phyloP scores from a whole-genome alignment of 2,329 filamentous ascomycete genomes.

The Gaeumannomyces tritici region DNA sequence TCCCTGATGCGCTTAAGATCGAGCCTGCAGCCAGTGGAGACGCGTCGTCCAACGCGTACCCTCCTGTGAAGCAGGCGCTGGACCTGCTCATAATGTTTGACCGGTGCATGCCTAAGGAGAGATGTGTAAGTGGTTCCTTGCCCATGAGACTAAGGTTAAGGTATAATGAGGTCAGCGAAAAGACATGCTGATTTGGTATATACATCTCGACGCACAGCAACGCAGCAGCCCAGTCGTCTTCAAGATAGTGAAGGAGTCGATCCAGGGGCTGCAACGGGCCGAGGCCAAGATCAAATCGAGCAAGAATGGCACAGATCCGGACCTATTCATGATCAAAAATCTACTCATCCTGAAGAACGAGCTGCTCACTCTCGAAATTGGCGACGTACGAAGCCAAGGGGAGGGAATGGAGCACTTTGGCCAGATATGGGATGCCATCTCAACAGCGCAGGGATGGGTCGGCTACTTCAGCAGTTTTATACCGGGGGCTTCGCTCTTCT shows the following conservation, averaged over 20 bases:
- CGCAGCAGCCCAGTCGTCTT: slow-evolving; percentile 47
- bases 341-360: slow-evolving; percentile 92
- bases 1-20: slow-evolving; percentile 40
- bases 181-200: not conserved
- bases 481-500: slow-evolving; percentile 43
- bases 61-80: slow-evolving; percentile 47
- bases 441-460: slow-evolving; percentile 41
- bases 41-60: slow-evolving; percentile 47
- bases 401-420: slow-evolving; percentile 51
- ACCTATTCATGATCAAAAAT: slow-evolving; percentile 92
- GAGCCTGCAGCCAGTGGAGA: slow-evolving; percentile 32
- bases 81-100: slow-evolving; percentile 54
- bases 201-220: slow-evolving; percentile 23
- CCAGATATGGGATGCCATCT: slow-evolving; percentile 56
- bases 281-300: slow-evolving; percentile 60
- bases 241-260: slow-evolving; percentile 82
- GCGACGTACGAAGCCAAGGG: slow-evolving; percentile 43
- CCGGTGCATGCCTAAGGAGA: slow-evolving; percentile 53
- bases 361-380: slow-evolving; percentile 92
- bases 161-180: not conserved
- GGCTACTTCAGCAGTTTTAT: slow-evolving; percentile 50
- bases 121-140: slow-evolving; percentile 37
- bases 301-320: slow-evolving; percentile 55
- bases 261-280: slow-evolving; percentile 69
- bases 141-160: too few relatives aligned